Percentiles rank a stretch among this genome's conserved stretches.
phyloP scores from a whole-genome alignment of 345 rosid genomes.

The Hevea brasiliensis region DNA sequence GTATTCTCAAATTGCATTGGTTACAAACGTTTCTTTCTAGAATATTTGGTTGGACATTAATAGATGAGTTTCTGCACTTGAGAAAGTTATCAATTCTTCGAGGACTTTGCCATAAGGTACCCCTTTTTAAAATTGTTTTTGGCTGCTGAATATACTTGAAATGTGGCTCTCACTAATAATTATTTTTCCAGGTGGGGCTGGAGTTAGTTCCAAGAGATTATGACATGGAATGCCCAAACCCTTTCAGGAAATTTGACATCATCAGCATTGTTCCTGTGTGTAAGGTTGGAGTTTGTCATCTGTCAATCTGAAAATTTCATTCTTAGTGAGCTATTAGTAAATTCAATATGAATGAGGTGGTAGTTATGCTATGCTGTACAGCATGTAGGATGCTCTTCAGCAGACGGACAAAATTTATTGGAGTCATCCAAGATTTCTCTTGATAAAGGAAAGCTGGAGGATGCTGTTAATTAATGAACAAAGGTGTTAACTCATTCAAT shows the following conservation, averaged over 20 bases:
- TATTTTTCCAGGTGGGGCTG: conserved; percentile 65
- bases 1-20: conserved; percentile 74
- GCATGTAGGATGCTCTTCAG: conserved; percentile 82
- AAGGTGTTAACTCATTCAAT: conserved; percentile 51
- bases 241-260: conserved; percentile 76
- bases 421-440: conserved; percentile 91
- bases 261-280: conserved; percentile 91
- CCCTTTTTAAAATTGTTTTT: conserved; percentile 14
- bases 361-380: conserved; percentile 32
- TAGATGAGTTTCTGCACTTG: conserved; percentile 55
- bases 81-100: conserved; percentile 86
- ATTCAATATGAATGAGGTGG: not conserved
- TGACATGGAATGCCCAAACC: conserved; percentile 73
- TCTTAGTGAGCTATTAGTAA: conserved; percentile 1
- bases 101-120: conserved; percentile 91
- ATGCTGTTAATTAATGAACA: conserved; percentile 73
- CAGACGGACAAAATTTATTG: conserved; percentile 70
- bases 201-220: conserved; percentile 94
- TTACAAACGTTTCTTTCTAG: conserved; percentile 65
- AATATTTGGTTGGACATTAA: conserved; percentile 82
- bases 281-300: conserved; percentile 51
- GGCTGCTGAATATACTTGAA: conserved; percentile 7
- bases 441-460: conserved; percentile 89
- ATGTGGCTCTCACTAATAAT: conserved; percentile 11
- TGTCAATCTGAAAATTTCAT: not conserved